Evolutionary conservation across 179 eudicot species (phyloP).

Genomic region (Silene noctiflora): DNA sequence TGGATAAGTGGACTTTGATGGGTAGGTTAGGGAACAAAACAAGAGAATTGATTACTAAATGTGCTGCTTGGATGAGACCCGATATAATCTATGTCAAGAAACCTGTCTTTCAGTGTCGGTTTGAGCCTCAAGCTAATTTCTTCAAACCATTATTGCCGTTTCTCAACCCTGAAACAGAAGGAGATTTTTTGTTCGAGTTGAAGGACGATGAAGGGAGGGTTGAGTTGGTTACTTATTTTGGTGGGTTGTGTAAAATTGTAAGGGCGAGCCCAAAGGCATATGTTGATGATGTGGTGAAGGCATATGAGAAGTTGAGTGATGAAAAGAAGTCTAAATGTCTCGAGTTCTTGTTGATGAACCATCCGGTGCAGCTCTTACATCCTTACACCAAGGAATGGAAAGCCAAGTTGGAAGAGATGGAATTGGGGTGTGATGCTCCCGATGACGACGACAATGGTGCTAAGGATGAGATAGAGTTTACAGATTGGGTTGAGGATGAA

Average conservation of each 20-base stretch:
- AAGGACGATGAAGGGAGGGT: conserved; percentile 71
- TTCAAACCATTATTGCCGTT: conserved; percentile 56
- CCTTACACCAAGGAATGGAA: conserved; percentile 98
- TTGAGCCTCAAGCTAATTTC: conserved; percentile 85
- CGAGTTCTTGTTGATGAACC: conserved; percentile 74
- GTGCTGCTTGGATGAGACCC: conserved; percentile 99
- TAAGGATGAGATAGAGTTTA: conserved; percentile 35
- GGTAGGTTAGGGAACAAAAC: conserved; percentile 83
- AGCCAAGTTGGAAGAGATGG: conserved; percentile 89
- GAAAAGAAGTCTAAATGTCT: conserved; percentile 82
- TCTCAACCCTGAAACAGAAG: conserved; percentile 70
- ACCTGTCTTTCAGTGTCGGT: conserved; percentile 86
- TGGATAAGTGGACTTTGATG: conserved; percentile 98
- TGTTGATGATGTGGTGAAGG: conserved; percentile 99
- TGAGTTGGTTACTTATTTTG: conserved; percentile 76
- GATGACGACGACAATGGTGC: conserved; percentile 56
- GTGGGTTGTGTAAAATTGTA: conserved; percentile 85
- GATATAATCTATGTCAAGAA: conserved; percentile 85
- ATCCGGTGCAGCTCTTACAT: conserved; percentile 74
- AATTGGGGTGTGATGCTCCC: conserved; percentile 96
- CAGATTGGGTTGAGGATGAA: conserved; percentile 79
- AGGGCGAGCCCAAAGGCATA: conserved; percentile 73
- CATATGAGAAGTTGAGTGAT: conserved; percentile 78
- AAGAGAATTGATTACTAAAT: conserved; percentile 65
- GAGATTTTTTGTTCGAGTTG: conserved; percentile 62